Conservation (phyloP, 2,329 filamentous ascomycete genomes). For the Fusarium sp. region DNA sequence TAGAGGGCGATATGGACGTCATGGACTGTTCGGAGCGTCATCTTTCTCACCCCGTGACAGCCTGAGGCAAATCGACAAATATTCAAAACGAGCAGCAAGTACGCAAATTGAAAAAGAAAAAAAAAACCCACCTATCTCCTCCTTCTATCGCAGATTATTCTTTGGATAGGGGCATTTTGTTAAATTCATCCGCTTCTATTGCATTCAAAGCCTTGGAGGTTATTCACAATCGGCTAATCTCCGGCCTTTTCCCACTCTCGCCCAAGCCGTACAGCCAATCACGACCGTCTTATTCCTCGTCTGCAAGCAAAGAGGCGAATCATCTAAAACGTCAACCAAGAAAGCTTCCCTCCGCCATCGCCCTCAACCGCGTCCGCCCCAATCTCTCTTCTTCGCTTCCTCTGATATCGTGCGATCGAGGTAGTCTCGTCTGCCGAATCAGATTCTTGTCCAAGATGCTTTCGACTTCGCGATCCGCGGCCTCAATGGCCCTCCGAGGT, state of each 20-base stretch:
- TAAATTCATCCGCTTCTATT: not conserved
- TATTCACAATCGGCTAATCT: constrained; percentile 44
- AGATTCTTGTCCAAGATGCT: constrained; percentile 52
- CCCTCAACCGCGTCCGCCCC: constrained; percentile 23
- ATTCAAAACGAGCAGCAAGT: not conserved
- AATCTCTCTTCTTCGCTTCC: constrained; percentile 26
- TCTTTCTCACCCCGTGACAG: constrained; percentile 8
- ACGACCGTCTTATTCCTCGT: constrained; percentile 43
- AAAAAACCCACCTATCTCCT: not conserved
- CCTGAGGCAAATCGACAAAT: constrained; percentile 7
- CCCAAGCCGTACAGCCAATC: constrained; percentile 41
- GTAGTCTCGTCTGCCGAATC: constrained; percentile 30
- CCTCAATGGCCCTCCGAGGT: constrained; percentile 64
- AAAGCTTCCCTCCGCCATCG: constrained; percentile 31
- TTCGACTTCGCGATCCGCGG: constrained; percentile 59
- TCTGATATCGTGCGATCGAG: constrained; percentile 34
- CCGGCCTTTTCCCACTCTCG: constrained; percentile 23
- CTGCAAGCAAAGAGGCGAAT: constrained; percentile 45
- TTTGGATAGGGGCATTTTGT: not conserved
- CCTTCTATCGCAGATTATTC: not conserved
- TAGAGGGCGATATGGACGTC: constrained; percentile 21
- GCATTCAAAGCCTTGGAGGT: constrained; percentile 2
- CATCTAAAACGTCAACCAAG: constrained; percentile 45
- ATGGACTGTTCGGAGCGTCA: constrained; percentile 7
- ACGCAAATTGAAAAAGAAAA: no score